A percentile compares a stretch with the other conserved stretches of the same genome.
Conservation (phyloP, 2,329 filamentous ascomycete species). For the Coniochaeta sp. region DNA sequence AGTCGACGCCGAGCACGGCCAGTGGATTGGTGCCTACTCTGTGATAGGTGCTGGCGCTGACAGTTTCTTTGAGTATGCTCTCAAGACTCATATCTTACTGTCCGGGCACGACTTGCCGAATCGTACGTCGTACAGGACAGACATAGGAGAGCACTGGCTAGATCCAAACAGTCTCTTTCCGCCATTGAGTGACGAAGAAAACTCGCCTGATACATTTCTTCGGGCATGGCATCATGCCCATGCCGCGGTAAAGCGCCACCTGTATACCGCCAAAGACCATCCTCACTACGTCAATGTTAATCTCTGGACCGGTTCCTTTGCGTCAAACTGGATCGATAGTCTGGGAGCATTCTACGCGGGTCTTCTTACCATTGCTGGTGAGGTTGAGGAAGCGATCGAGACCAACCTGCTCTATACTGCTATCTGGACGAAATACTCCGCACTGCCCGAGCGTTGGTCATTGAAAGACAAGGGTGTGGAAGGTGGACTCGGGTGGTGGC, state of each 20-base stretch:
- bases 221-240: conserved; percentile 80
- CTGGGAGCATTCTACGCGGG: conserved; percentile 93
- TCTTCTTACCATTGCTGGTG: conserved; percentile 74
- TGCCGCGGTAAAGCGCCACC: conserved; percentile 77
- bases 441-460: conserved; percentile 90
- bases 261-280: conserved; percentile 79
- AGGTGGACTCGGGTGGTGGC: conserved; percentile 87
- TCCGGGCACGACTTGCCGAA: conserved; percentile 64
- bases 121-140: conserved; percentile 31
- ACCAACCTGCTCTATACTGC: conserved; percentile 87
- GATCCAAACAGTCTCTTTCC: conserved; percentile 56
- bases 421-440: conserved; percentile 91
- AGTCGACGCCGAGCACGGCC: conserved; percentile 78
- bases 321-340: conserved; percentile 93
- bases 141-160: conserved; percentile 35
- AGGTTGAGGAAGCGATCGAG: conserved; percentile 84
- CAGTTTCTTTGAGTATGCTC: conserved; percentile 96
- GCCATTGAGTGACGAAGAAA: conserved; percentile 55
- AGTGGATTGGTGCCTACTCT: conserved; percentile 84
- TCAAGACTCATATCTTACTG: conserved; percentile 87
- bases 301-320: conserved; percentile 75
- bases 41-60: conserved; percentile 95
- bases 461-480: conserved; percentile 78
- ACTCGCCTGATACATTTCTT: conserved; percentile 72
- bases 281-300: conserved; percentile 93